Base-by-base conservation (phyloP, 371 early-diverging fungal species). In the Funneliformis caledonium region DNA sequence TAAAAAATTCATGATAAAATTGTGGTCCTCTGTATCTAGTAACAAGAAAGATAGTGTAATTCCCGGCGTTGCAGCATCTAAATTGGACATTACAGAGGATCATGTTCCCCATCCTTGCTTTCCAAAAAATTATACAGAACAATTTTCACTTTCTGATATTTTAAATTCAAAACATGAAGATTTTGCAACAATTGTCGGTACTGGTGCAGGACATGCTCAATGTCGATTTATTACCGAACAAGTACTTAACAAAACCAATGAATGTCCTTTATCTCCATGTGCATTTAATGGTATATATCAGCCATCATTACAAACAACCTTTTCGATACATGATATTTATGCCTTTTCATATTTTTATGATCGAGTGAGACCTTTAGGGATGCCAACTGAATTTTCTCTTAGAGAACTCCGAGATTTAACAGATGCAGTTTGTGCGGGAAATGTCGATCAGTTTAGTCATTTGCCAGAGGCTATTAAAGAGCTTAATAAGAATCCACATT, bases 291-390 rank as follows among this genome's bases (percentile, higher is more conserved):
- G 99, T 73, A 90, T 97, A 4, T 96, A 97, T 86, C 96, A 96
- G 82, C 99, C 99, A 9, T 85, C 89, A 0, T 84, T 98, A 26
- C 80, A 83, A 8, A 86, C 89, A 47, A 90, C 94, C 0, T 97
- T 97, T 81, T 85, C 84, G 9, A 83, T 88, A 5, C 88, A 92
- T 64, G 97, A 96, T 72, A 90, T 98, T 22, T 97, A 96, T 83
- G 94, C 95, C 4, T 98, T 98, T 86, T 96, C 96, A 42, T 98
- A 91, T 89, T 96, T 98, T 82, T 98, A 96, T 87, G 99, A 98
- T 83, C 89, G 94, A 50, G 89, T 92, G 0, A 86, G 89, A 48
- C 94, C 95, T 2, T 87, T 95, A 65, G 93, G 92, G 22, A 87
- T 92, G 81, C 91, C 91, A 45, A 84, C 88, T 72, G 89, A 91